Evolutionary conservation across 1,284 basidiomycete species (phyloP).

Genomic region (Leccinum angustisporum): DNA sequence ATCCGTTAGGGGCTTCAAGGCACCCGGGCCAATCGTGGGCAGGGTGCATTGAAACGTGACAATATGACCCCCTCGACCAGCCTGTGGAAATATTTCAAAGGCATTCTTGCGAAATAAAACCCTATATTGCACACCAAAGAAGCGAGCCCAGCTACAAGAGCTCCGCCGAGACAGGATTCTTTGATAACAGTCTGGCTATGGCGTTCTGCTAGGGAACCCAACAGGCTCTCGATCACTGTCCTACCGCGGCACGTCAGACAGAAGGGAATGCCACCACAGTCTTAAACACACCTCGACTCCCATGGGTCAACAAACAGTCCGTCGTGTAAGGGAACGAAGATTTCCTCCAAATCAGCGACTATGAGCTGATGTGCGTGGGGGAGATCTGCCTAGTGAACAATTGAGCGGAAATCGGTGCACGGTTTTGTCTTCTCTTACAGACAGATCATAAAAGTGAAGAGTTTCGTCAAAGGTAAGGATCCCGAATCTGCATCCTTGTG

Average conservation of each 20-base stretch:
- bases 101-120: slow-evolving; percentile 8
- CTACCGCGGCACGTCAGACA: slow-evolving; percentile 36
- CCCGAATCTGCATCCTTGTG: slow-evolving; percentile 58
- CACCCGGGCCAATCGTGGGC: slow-evolving; percentile 80
- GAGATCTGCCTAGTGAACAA: slow-evolving; percentile 46
- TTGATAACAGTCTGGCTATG: slow-evolving; percentile 51
- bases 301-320: slow-evolving; percentile 82
- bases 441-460: slow-evolving; percentile 90
- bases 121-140: slow-evolving; percentile 57
- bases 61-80: slow-evolving; percentile 83
- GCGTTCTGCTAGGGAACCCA: slow-evolving; percentile 68
- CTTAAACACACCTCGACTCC: slow-evolving; percentile 58
- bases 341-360: slow-evolving; percentile 87
- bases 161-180: slow-evolving; percentile 76
- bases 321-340: slow-evolving; percentile 79
- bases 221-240: slow-evolving; percentile 57
- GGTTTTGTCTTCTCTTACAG: slow-evolving; percentile 52
- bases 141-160: slow-evolving; percentile 71
- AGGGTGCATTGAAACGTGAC: slow-evolving; percentile 80
- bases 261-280: neutral
- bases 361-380: slow-evolving; percentile 78
- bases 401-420: slow-evolving; percentile 22
- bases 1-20: slow-evolving; percentile 50
- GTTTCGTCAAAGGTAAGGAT: slow-evolving; percentile 85
- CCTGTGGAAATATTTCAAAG: slow-evolving; percentile 41